Percentiles rank a stretch among this genome's conserved stretches.
These are phyloP conservation scores for Sclerotinia subarctica DNA, from an alignment of 2,329 filamentous ascomycete species.

Conservation along the genomic window DNA sequence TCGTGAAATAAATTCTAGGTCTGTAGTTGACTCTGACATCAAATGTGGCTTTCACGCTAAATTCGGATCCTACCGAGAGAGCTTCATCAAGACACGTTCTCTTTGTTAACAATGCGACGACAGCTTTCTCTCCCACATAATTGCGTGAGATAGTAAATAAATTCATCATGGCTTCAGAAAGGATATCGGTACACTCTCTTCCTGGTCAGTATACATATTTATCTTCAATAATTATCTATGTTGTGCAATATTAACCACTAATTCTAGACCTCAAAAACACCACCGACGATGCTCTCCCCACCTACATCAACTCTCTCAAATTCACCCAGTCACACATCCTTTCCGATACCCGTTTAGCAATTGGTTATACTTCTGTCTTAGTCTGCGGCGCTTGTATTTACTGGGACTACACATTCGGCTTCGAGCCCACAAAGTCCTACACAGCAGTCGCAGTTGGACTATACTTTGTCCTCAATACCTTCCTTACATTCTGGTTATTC, in stretches of 20 bases:
- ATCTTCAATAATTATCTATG: neutral
- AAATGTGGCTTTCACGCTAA: conserved; percentile 34
- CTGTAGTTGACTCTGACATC: conserved; percentile 26
- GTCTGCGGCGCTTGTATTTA: conserved; percentile 82
- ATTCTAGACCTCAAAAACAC: conserved; percentile 87
- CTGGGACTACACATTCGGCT: conserved; percentile 89
- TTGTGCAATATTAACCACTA: conserved; percentile 1
- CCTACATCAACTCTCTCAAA: conserved; percentile 85
- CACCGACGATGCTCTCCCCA: conserved; percentile 88
- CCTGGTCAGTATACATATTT: conserved; percentile 25
- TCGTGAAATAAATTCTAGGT: conserved; percentile 6
- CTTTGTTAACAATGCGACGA: conserved; percentile 21
- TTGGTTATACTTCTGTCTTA: conserved; percentile 79
- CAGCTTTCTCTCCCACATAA: conserved; percentile 17
- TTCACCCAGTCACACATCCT: conserved; percentile 81
- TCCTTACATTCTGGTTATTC: conserved; percentile 81
- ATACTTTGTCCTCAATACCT: conserved; percentile 76
- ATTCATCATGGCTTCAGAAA: conserved; percentile 20
- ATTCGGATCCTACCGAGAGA: conserved; percentile 22
- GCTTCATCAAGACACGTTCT: conserved; percentile 38
- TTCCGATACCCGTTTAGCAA: conserved; percentile 74
- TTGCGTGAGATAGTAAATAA: conserved; percentile 4
- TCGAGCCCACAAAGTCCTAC: conserved; percentile 78
- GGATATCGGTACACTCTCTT: conserved; percentile 21
- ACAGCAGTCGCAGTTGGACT: conserved; percentile 74